These are phyloP conservation scores for Euphorbia lathyris DNA, from an alignment of 345 rosid species.

Conservation along the genomic window DNA sequence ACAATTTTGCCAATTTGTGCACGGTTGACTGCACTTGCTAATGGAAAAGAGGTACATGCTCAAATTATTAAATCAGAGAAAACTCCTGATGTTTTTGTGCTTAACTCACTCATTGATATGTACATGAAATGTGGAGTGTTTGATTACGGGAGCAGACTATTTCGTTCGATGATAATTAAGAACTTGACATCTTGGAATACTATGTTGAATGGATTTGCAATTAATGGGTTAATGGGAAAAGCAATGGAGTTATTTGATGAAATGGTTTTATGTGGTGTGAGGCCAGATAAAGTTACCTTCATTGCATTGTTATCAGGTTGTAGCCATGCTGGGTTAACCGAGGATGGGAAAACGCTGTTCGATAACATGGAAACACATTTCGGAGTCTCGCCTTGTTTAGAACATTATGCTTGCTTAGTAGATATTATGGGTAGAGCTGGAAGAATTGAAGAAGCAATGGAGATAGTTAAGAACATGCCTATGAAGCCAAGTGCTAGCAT, in stretches of 20 bases:
- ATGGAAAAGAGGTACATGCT: slow-evolving; percentile 42
- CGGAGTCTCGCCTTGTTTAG: slow-evolving; percentile 37
- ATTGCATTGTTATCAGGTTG: slow-evolving; percentile 55
- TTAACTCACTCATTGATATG: slow-evolving; percentile 25
- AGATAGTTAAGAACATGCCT: slow-evolving; percentile 45
- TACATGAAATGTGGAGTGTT: slow-evolving; percentile 20
- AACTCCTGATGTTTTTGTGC: slow-evolving; percentile 33
- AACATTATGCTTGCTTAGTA: slow-evolving; percentile 58
- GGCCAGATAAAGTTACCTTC: slow-evolving; percentile 48
- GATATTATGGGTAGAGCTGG: slow-evolving; percentile 63
- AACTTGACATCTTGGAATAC: slow-evolving; percentile 49
- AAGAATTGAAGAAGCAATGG: slow-evolving; percentile 40
- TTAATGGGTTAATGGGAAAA: slow-evolving; percentile 40
- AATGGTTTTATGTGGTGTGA: slow-evolving; percentile 37
- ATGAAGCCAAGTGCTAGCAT: slow-evolving; percentile 48
- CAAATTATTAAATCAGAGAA: slow-evolving; percentile 34
- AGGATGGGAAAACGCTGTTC: slow-evolving; percentile 43
- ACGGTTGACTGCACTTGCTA: slow-evolving; percentile 27
- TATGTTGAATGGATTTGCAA: slow-evolving; percentile 47
- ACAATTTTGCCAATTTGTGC: slow-evolving; percentile 37
- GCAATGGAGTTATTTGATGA: slow-evolving; percentile 32
- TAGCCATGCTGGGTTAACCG: slow-evolving; percentile 49
- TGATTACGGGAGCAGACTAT: slow-evolving; percentile 5
- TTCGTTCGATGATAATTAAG: slow-evolving; percentile 14
- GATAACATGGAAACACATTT: slow-evolving; percentile 37